Base-by-base conservation (phyloP, 495 filamentous ascomycete species). In the Aspergillus sclerotiicarbonarius region DNA sequence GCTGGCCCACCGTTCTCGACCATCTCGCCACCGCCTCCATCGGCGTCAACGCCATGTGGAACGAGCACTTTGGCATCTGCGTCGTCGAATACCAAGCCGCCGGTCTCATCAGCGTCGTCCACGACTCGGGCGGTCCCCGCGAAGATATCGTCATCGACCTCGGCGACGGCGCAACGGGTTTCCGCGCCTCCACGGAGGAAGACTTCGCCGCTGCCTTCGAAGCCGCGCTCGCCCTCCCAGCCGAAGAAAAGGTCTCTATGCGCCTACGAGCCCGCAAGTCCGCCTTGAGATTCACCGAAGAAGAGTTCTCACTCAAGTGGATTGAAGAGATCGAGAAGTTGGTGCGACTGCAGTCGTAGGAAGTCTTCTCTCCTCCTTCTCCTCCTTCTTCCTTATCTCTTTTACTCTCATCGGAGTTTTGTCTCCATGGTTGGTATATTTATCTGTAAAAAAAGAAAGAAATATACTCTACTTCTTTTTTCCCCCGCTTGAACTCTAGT, bases 11-110 rank as follows among this genome's bases (percentile, higher is more conserved):
- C 57, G 89, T 98, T 43, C 80, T 95, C 12, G 78, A 85, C 20
- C 90, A 90, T 83, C 78, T 98, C 46, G 74, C 82, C 39, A 81
- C 76, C 19, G 82, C 86, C 31, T 92, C 84, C 53, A 80, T 98
- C 21, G 94, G 94, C 35, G 90, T 94, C 3, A 98, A 98, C 65
- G 92, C 86, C 54, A 98, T 98, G 94, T 98, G 95, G 94, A 98
- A 96, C 67, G 94, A 98, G 74, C 94, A 98, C 72, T 98, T 98
- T 67, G 95, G 94, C 16, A 98, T 98, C 60, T 94, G 94, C 6
- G 92, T 98, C 16, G 94, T 98, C 6, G 94, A 98, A 75, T 98
- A 98, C 67, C 94, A 96, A 71, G 94, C 94, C 8, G 95, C 94
- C 0, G 94, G 94, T 0, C 75, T 98, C 33, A 89, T 98, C 52